Evolutionary conservation across 495 filamentous ascomycete species (phyloP), one percentile per base, ranked within the genome.

Genomic region (Rhypophila decipiens): DNA sequence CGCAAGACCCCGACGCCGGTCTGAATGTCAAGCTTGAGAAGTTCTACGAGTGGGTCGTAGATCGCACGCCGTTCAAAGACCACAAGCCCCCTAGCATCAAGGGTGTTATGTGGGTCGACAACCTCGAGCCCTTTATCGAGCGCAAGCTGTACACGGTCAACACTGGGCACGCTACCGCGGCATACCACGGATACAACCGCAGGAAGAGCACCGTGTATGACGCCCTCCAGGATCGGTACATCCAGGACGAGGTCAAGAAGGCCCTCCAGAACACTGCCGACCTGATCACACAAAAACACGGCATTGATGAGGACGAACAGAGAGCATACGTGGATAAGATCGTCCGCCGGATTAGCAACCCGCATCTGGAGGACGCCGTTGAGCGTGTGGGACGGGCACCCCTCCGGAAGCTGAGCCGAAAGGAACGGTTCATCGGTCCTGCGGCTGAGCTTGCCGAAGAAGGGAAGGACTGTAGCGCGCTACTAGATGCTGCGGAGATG

Each of bases 111-210:
- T 94, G 86, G 81, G 94, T 96, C 38, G 82, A 87, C 53, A 79
- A 96, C 73, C 78, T 98, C 20, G 75, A 80, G 60, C 93, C 93
- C 43, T 98, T 89, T 75, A 96, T 97, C 60, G 90, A 98, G 80
- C 90, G 93, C 68, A 98, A 98, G 75, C 83, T 98, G 50, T 98
- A 88, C 77, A 98, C 93, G 15, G 93, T 98, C 76, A 98, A 98
- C 79, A 97, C 93, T 20, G 84, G 88, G 39, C 93, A 98, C 63
- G 93, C 94, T 39, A 90, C 90, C n/a, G 89, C 91, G 20, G 93
- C 93, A 43, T 98, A 97, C 78, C 90, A 89, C 66, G 93, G 93
- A 36, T 82, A 93, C 74, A 71, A 86, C 61, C 78, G 80, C 29
- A 80, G 84, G 46, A 95, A 93, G 75, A 72, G 76, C 59, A 90